These are phyloP conservation scores for Millerozyma miso DNA, from an alignment of 805 yeast genomes.

Conservation along the genomic window DNA sequence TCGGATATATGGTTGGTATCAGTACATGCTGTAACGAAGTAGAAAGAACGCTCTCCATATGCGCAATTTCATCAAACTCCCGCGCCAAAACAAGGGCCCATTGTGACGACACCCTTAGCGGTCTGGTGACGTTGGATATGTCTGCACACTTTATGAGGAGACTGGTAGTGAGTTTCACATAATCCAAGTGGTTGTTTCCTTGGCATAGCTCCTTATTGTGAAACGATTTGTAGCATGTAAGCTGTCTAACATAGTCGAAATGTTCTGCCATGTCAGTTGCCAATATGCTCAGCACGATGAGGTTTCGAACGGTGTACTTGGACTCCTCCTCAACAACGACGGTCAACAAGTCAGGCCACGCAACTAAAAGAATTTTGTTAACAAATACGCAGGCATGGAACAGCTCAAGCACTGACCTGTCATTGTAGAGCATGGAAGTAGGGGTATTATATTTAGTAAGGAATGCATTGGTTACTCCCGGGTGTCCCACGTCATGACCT, in stretches of 20 bases:
- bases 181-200: conserved; percentile 11
- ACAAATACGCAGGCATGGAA: conserved; percentile 70
- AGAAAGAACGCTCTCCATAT: conserved; percentile 40
- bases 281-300: conserved; percentile 34
- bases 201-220: conserved; percentile 7
- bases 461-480: conserved; percentile 86
- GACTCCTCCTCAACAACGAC: conserved; percentile 8
- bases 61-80: conserved; percentile 68
- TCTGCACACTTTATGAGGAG: conserved; percentile 91
- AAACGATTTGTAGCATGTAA: conserved; percentile 29
- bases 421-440: conserved; percentile 56
- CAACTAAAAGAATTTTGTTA: conserved; percentile 29
- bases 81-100: conserved; percentile 82
- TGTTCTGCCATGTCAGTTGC: conserved; percentile 93
- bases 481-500: conserved; percentile 96
- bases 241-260: conserved; percentile 58
- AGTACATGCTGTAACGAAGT: neutral
- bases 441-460: conserved; percentile 58
- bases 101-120: conserved; percentile 66
- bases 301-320: conserved; percentile 18
- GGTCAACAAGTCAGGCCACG: conserved; percentile 33
- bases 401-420: conserved; percentile 72
- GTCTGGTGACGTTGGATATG: conserved; percentile 87
- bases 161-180: conserved; percentile 49
- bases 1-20: conserved; percentile 19